Conservation (phyloP, 2,329 filamentous ascomycete genomes). For the Pseudogymnoascus destructans region DNA sequence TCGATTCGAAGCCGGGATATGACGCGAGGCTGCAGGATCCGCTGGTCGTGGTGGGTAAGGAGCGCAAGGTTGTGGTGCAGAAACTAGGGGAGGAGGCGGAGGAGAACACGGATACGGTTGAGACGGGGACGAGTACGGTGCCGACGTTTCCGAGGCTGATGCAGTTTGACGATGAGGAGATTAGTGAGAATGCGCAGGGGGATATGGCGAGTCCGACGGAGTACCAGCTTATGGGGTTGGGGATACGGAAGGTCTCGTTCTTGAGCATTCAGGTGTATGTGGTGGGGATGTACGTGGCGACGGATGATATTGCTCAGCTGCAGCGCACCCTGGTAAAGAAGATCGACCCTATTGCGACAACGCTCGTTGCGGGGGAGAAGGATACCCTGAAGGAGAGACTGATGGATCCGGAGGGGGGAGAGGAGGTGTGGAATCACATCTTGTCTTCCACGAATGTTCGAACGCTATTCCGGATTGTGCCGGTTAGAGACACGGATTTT, state of each 20-base stretch:
- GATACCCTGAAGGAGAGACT: constrained; percentile 55
- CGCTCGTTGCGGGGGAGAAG: constrained; percentile 71
- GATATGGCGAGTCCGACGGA: constrained; percentile 37
- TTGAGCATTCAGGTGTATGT: constrained; percentile 87
- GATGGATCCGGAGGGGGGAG: constrained; percentile 54
- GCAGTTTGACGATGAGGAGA: constrained; percentile 20
- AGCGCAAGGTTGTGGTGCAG: constrained; percentile 23
- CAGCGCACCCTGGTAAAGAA: constrained; percentile 65
- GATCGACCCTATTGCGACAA: constrained; percentile 66
- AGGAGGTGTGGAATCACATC: constrained; percentile 61
- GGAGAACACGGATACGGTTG: constrained; percentile 29
- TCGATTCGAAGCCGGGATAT: constrained; percentile 14
- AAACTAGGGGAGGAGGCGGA: constrained; percentile 23
- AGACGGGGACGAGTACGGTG: constrained; percentile 23
- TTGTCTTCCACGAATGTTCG: constrained; percentile 55
- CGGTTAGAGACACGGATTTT: constrained; percentile 90
- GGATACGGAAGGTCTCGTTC: constrained; percentile 82
- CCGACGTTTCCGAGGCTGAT: constrained; percentile 23
- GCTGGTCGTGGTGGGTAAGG: constrained; percentile 20
- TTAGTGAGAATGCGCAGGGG: constrained; percentile 9
- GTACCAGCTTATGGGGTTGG: constrained; percentile 80
- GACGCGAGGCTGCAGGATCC: constrained; percentile 18
- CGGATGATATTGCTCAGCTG: constrained; percentile 65
- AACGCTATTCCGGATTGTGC: constrained; percentile 70
- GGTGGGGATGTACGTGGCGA: constrained; percentile 82